A percentile compares a stretch with the other conserved stretches of the same genome.
Evolutionary conservation across 2,329 filamentous ascomycete genomes (phyloP).

Genomic region (Penicillium frequentans): DNA sequence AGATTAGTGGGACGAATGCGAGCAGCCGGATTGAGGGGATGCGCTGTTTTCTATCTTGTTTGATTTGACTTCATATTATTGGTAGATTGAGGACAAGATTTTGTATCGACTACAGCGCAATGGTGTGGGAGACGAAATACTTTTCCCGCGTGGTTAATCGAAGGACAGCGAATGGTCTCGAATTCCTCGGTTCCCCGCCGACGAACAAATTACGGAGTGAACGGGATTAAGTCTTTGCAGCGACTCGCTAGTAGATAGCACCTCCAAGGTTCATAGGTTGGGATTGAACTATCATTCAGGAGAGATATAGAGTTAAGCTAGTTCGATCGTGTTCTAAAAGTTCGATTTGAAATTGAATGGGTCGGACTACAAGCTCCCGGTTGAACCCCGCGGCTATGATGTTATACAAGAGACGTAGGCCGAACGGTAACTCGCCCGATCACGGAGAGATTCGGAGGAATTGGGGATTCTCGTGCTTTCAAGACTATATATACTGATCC

Average conservation of each 20-base stretch:
- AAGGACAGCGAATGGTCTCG: slow-evolving; percentile 17
- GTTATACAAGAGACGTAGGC: slow-evolving; percentile 1
- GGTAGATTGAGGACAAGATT: neutral
- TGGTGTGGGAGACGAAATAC: neutral
- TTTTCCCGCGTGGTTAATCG: neutral
- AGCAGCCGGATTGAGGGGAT: neutral
- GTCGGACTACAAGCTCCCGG: neutral
- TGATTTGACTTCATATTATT: neutral
- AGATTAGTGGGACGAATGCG: neutral
- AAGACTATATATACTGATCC: slow-evolving; percentile 3
- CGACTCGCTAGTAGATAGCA: neutral
- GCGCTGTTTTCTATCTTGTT: neutral
- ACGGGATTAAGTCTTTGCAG: slow-evolving; percentile 6
- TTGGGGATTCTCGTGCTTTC: neutral
- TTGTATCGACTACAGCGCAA: too few relatives aligned
- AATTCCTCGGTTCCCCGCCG: slow-evolving; percentile 24
- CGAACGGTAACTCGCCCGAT: slow-evolving; percentile 1
- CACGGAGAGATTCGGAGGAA: slow-evolving; percentile 15
- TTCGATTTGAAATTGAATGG: too few relatives aligned
- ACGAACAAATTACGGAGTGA: slow-evolving; percentile 25
- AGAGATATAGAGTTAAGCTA: too few relatives aligned
- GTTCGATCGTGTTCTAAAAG: too few relatives aligned
- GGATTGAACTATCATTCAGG: neutral
- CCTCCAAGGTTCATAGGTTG: too few relatives aligned
- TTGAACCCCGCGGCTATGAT: neutral